Evolutionary conservation across 345 rosid species (phyloP).

Genomic region (Stellera chamaejasme): DNA sequence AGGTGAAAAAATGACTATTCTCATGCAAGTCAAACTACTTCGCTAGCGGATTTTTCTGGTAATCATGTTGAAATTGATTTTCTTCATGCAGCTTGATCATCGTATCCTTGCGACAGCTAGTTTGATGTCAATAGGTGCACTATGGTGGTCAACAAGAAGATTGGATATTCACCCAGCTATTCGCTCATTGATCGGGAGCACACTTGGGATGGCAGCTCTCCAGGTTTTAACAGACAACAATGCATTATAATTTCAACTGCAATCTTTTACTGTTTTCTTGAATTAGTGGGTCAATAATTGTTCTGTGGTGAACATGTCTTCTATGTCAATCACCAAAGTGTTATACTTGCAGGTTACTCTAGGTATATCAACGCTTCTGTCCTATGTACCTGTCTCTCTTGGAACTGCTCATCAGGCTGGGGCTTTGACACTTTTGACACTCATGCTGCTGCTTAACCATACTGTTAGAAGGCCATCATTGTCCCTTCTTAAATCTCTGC

Average conservation of each 20-base stretch:
- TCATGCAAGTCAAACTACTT: not conserved
- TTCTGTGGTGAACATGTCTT: no score
- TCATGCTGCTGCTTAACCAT: conserved; percentile 75
- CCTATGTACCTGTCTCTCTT: conserved; percentile 78
- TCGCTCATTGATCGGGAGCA: conserved; percentile 59
- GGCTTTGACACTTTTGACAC: conserved; percentile 69
- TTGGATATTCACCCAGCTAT: conserved; percentile 85
- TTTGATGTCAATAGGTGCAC: conserved; percentile 37
- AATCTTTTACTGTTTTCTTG: not conserved
- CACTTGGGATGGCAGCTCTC: conserved; percentile 70
- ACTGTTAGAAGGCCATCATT: conserved; percentile 67
- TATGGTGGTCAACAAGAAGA: conserved; percentile 82
- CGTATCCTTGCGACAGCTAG: conserved; percentile 83
- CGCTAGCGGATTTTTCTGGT: not conserved
- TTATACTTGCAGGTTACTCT: conserved; percentile 49
- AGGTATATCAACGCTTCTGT: conserved; percentile 78
- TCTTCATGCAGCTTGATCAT: conserved; percentile 57
- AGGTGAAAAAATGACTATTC: not conserved
- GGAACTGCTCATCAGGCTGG: conserved; percentile 88
- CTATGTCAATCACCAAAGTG: not conserved
- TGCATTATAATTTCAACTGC: not conserved
- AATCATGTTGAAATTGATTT: not conserved
- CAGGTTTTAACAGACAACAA: conserved; percentile 39
- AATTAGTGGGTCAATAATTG: conserved; percentile 1
- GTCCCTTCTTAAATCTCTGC: conserved; percentile 71